Conservation (phyloP, 2,329 filamentous ascomycete genomes). For the Tolypocladium guangdongense region DNA sequence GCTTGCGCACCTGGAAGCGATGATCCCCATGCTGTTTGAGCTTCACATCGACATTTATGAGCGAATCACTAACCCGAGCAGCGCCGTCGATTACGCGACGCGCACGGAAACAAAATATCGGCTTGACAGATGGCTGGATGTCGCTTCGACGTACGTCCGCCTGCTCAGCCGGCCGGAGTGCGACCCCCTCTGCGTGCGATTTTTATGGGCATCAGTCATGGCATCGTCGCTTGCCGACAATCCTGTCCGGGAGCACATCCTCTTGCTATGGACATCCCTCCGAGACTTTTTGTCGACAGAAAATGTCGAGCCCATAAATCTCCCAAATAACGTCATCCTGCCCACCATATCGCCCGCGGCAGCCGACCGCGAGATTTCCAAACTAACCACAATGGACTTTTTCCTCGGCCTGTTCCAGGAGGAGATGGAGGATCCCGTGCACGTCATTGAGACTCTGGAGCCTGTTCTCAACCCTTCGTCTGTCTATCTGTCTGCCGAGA, state of each 20-base stretch:
- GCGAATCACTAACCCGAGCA: conserved; percentile 45
- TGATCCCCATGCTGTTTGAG: conserved; percentile 50
- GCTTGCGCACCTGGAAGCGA: conserved; percentile 25
- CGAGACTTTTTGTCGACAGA: conserved; percentile 37
- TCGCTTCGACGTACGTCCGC: conserved; percentile 35
- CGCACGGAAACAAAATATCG: conserved; percentile 38
- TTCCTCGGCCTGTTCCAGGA: conserved; percentile 84
- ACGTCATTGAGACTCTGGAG: conserved; percentile 84
- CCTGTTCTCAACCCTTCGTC: conserved; percentile 72
- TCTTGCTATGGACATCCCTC: conserved; percentile 48
- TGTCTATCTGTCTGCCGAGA: conserved; percentile 27
- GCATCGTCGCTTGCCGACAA: conserved; percentile 40
- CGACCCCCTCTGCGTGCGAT: conserved; percentile 36
- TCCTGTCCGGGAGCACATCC: conserved; percentile 44
- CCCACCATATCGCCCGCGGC: conserved; percentile 73
- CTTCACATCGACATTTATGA: conserved; percentile 52
- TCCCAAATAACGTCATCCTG: conserved; percentile 84
- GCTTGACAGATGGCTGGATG: conserved; percentile 39
- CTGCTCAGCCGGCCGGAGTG: conserved; percentile 20
- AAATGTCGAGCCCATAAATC: conserved; percentile 35
- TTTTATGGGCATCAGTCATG: conserved; percentile 47
- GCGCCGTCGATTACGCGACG: conserved; percentile 37
- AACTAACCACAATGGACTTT: conserved; percentile 92
- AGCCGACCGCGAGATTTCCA: conserved; percentile 82
- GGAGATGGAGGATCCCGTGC: conserved; percentile 67